A percentile compares a stretch with the other conserved stretches of the same genome.
These are phyloP conservation scores for Penicillium olsonii DNA, from an alignment of 2,329 filamentous ascomycete genomes.

Conservation along the genomic window DNA sequence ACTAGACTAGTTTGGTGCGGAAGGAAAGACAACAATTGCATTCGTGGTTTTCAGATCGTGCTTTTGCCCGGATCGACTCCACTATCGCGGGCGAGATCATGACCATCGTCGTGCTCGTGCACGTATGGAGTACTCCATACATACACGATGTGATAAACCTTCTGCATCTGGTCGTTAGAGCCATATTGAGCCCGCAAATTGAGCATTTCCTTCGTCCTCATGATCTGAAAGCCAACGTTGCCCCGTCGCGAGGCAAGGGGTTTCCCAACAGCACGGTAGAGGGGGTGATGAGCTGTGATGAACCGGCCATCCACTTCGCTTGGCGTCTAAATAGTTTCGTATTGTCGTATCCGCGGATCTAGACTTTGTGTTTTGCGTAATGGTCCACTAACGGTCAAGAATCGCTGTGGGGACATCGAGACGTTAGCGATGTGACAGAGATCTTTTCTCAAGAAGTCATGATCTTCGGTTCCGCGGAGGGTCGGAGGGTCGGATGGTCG, in stretches of 20 bases:
- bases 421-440: background rate
- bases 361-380: background rate
- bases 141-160: too few relatives aligned
- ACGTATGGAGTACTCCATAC: background rate
- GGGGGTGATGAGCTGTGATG: background rate
- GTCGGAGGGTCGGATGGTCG: too few relatives aligned
- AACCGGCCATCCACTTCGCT: background rate
- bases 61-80: background rate
- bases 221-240: too few relatives aligned
- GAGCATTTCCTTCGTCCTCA: too few relatives aligned
- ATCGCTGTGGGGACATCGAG: background rate
- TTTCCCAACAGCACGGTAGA: background rate
- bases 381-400: background rate
- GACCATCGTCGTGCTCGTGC: background rate
- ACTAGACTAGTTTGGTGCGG: background rate
- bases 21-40: conserved; percentile 9
- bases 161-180: too few relatives aligned
- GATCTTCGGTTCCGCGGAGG: too few relatives aligned
- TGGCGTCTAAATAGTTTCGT: background rate
- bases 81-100: background rate
- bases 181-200: too few relatives aligned
- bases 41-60: background rate
- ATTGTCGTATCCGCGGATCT: background rate
- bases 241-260: background rate
- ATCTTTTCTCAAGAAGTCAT: too few relatives aligned